Evolutionary conservation across 2,329 filamentous ascomycete species (phyloP), one percentile per base, ranked within the genome.

Genomic region (Didymella pinodella): DNA sequence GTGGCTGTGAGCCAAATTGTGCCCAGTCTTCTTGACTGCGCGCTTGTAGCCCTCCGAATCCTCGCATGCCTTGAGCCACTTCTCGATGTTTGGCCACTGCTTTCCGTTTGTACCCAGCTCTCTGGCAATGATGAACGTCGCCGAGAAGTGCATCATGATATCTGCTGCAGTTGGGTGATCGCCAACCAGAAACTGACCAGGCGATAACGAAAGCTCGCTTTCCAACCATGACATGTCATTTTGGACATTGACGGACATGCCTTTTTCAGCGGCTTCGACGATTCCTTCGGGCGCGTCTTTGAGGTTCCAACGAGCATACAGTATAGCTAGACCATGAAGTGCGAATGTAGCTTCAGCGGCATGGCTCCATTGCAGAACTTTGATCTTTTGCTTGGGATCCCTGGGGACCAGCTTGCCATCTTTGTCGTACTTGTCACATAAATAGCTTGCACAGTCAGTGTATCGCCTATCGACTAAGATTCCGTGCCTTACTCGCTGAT

Each of bases 151-250:
- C 77, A 82, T 80, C 77, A 81, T 80, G 41, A 77, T 75, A 69
- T 83, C 81, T 34, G 80, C 81, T 7, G 75, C 77, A 1, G 77
- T 80, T 6, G 81, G 65, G 4, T 72, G 55, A 12, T 80, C 75
- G 0, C 81, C 81, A 10, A 78, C 71, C 22, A 83, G 45, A 49
- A 80, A 83, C 48, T 69, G 70, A 2, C 74, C 76, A 2, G 57
- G 57, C n/a, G 72, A 76, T 56, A 77, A 72, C 8, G 71, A 69
- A 38, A 83, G 65, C 60, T 82, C 78, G 0, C 59, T 58, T 41
- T 82, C 78, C 25, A 83, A 67, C 75, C 78, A 82, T 44, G 80
- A 74, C 34, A 84, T 61, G 59, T 82, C 79, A 36, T 79, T 81
- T 20, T 76, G 68, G 1, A 83, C 75, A 55, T 82, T 83, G n/a